Conservation (phyloP, 129 eudicot genomes). For the Pulicaria dysenterica region DNA sequence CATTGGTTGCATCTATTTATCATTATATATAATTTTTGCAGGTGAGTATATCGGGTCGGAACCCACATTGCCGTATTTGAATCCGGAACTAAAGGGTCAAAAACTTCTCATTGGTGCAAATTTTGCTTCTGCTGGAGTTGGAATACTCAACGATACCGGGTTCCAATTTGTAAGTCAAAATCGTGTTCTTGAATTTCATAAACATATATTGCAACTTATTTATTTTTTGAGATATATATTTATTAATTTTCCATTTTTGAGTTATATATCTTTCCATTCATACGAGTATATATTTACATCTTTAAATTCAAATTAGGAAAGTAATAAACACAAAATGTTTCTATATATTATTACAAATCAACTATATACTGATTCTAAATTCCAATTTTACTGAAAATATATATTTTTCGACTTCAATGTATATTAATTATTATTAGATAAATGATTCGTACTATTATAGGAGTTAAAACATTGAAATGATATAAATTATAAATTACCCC, state of each 20-base stretch:
- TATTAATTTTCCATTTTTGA: neutral
- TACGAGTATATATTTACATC: neutral
- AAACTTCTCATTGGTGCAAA: constrained; percentile 53
- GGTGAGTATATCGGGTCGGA: constrained; percentile 51
- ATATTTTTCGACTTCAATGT: neutral
- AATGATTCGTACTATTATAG: too few species aligned
- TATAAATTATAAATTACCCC: too few species aligned
- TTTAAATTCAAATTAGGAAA: neutral
- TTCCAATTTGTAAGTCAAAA: constrained; percentile 45
- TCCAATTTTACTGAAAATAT: neutral
- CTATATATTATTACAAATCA: neutral
- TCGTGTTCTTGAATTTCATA: neutral
- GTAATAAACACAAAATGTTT: constrained; percentile 1
- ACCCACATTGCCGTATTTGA: constrained; percentile 44
- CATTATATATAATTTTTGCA: neutral
- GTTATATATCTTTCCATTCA: neutral
- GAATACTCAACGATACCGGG: constrained; percentile 50
- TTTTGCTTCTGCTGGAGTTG: constrained; percentile 56
- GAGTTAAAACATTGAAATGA: too few species aligned
- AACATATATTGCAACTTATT: neutral
- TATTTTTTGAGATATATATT: neutral
- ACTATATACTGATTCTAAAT: neutral
- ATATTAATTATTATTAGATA: neutral
- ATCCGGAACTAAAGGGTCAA: constrained; percentile 36
- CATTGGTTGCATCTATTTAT: too few species aligned